These are phyloP conservation scores for Mallotus nudiflorus DNA, from an alignment of 345 rosid genomes.

Conservation along the genomic window DNA sequence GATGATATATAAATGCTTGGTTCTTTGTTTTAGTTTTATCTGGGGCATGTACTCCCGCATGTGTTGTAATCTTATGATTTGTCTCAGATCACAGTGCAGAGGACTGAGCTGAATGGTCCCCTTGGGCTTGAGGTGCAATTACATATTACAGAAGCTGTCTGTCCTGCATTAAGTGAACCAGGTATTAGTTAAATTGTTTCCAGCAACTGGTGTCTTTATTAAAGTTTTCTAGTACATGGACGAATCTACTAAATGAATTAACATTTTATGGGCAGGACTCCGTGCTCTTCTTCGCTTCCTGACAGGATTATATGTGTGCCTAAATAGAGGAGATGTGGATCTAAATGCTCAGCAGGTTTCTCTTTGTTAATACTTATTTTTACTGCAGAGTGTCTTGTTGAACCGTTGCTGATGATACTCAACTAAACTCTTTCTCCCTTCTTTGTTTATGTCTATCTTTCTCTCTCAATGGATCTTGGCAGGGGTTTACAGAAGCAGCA, in stretches of 20 bases:
- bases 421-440: background rate
- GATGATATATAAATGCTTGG: slow-evolving; percentile 6
- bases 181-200: slow-evolving; percentile 40
- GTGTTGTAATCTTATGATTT: slow-evolving; percentile 27
- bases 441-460: slow-evolving; percentile 19
- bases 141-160: slow-evolving; percentile 91
- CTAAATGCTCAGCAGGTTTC: slow-evolving; percentile 81
- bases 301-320: slow-evolving; percentile 87
- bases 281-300: slow-evolving; percentile 97
- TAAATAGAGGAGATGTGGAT: slow-evolving; percentile 94
- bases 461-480: slow-evolving; percentile 31
- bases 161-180: slow-evolving; percentile 99
- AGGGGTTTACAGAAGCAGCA: slow-evolving; percentile 89
- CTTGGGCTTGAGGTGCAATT: slow-evolving; percentile 98
- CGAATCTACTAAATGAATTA: slow-evolving; percentile 5
- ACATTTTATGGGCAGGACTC: slow-evolving; percentile 57
- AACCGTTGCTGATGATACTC: slow-evolving; percentile 10
- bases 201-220: background rate
- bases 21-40: slow-evolving; percentile 8
- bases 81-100: slow-evolving; percentile 87
- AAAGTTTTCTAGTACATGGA: slow-evolving; percentile 4
- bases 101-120: slow-evolving; percentile 87
- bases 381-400: slow-evolving; percentile 5
- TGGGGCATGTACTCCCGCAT: background rate
- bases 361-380: slow-evolving; percentile 3